Base-by-base conservation (phyloP, 768 basidiomycete genomes). In the Infundibulicybe gibba region DNA sequence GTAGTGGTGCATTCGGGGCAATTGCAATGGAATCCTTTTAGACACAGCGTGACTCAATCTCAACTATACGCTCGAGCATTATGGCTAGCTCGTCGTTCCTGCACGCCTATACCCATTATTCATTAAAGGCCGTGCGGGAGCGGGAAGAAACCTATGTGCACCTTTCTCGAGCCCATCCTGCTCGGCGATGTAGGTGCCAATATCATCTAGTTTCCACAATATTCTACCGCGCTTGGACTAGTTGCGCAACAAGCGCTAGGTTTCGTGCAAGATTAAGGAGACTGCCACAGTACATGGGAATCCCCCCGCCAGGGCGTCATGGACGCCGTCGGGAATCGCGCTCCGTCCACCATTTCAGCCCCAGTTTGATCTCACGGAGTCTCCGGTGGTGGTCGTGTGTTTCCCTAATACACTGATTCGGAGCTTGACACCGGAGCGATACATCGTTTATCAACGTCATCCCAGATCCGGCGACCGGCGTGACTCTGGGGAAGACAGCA, bases 321-420 rank as follows among this genome's bases (percentile, higher is more conserved):
- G n/a, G n/a, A n/a, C n/a, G n/a, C n/a, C n/a, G n/a, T n/a, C n/a
- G n/a, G n/a, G n/a, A n/a, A n/a, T 87, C 0, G 90, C 90, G 49
- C 88, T 90, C 51, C 15, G 30, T 32, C 16, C 34, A 12, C 15
- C 8, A 49, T 30, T 47, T 44, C 42, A 38, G 38, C 30, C 16
- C n/a, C n/a, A 33, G 33, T 15, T 19, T 5, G 14, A 10, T 17
- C 79, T 50, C 49, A 89, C 86, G 76, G 76, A 20, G 80, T 73
- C 61, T 92, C 90, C 1, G 87, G 88, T 15, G 92, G 71, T 5
- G 90, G 90, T 8, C 87, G 76, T 72, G 52, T 81, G 72, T 40
- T 80, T 80, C 5, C 89, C 87, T 46, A 92, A 76, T 20, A 93
- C 75, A 59, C 81, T 79, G 2, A 84, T 89, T 19, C 90, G 79